Evolutionary conservation across 2,329 filamentous ascomycete species (phyloP).

Genomic region (Sporothrix inflata): DNA sequence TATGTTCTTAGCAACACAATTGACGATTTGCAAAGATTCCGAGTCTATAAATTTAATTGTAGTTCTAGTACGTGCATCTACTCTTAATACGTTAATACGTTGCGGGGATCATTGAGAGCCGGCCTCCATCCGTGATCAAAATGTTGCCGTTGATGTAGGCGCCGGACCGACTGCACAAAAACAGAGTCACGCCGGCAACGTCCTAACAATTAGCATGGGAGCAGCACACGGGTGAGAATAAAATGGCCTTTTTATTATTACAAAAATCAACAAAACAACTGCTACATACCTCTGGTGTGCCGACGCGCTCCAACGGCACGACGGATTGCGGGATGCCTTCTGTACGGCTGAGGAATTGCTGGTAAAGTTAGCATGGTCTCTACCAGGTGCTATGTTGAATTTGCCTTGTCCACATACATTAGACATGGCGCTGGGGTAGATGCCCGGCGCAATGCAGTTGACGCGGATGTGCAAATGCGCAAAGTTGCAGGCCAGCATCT

Average conservation of each 20-base stretch:
- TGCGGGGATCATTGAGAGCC: conserved; percentile 7
- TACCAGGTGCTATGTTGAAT: not conserved
- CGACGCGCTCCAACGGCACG: not conserved
- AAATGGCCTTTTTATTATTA: not conserved
- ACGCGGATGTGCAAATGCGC: conserved; percentile 55
- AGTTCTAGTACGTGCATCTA: not conserved
- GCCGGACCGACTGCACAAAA: conserved; percentile 15
- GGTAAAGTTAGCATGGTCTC: not conserved
- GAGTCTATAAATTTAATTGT: not conserved
- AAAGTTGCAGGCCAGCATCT: conserved; percentile 65
- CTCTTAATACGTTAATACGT: not conserved
- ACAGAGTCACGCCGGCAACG: conserved; percentile 14
- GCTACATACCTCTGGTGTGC: not conserved
- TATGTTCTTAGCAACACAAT: not conserved
- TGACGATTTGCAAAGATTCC: too few relatives aligned
- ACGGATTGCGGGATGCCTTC: not conserved
- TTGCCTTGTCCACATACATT: not conserved
- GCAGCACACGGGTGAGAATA: not conserved
- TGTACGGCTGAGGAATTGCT: conserved; percentile 12
- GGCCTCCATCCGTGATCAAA: conserved; percentile 10
- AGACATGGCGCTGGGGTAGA: conserved; percentile 54
- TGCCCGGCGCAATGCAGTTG: conserved; percentile 38
- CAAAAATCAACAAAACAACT: not conserved
- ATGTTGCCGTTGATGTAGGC: conserved; percentile 21
- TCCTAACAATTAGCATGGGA: not conserved